Evolutionary conservation across 2,329 filamentous ascomycete genomes (phyloP).

Genomic region (Sporothrix globosa): DNA sequence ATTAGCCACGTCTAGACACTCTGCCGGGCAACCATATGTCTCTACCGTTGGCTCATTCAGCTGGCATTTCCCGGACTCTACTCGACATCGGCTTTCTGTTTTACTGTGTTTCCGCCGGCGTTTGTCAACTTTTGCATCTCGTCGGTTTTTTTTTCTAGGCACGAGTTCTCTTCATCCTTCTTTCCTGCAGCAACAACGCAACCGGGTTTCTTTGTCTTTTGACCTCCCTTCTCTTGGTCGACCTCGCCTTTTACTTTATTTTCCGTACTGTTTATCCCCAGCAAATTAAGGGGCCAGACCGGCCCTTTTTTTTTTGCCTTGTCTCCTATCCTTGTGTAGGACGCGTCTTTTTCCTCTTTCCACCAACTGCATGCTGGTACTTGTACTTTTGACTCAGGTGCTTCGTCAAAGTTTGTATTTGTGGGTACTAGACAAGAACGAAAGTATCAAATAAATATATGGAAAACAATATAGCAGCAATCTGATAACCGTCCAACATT

Average conservation of each 20-base stretch:
- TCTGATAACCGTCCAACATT: neutral
- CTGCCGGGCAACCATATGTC: too few relatives aligned
- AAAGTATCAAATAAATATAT: neutral
- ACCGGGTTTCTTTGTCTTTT: neutral
- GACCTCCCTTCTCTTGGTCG: too few relatives aligned
- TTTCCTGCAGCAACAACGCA: neutral
- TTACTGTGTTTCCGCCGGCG: neutral
- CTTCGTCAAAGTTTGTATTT: too few relatives aligned
- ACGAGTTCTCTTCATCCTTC: neutral
- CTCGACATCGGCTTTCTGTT: neutral
- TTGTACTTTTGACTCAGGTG: conserved; percentile 2
- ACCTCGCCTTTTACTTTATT: neutral
- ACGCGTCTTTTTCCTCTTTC: neutral
- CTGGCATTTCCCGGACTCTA: too few relatives aligned
- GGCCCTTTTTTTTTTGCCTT: neutral
- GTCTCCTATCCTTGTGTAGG: neutral
- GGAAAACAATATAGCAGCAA: neutral
- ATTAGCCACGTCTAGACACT: conserved; percentile 16
- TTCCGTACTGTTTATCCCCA: neutral
- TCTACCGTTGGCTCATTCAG: too few relatives aligned
- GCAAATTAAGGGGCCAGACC: conserved; percentile 15
- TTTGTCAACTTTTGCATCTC: neutral
- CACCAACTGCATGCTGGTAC: neutral
- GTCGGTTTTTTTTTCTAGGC: neutral
- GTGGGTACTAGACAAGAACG: neutral